Conservation (phyloP, 805 yeast species). For the Suhomyces sp. region DNA sequence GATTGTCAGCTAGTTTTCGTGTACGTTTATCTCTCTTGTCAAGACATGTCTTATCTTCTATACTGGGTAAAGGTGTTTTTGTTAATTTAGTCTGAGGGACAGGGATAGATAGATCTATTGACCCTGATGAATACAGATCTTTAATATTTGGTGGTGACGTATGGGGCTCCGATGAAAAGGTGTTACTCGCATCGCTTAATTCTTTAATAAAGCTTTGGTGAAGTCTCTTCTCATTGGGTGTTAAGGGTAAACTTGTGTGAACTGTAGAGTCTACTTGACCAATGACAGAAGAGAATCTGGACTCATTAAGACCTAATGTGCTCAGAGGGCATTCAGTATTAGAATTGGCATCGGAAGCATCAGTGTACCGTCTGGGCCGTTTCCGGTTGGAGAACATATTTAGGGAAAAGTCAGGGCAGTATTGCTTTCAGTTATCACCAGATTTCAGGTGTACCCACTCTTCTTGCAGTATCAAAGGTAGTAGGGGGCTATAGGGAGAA, state of each 20-base stretch:
- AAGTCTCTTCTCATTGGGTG: slow-evolving; percentile 4
- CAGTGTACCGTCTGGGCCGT: slow-evolving; percentile 47
- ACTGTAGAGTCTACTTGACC: no score
- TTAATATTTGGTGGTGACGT: slow-evolving; percentile 4
- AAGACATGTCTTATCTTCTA: no score
- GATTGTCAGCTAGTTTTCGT: neutral
- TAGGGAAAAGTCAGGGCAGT: neutral
- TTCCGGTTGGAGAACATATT: slow-evolving; percentile 40
- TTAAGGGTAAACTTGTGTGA: neutral
- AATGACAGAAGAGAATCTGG: neutral
- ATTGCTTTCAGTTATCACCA: no score
- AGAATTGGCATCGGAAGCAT: slow-evolving; percentile 26
- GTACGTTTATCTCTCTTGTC: no score
- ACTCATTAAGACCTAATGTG: slow-evolving; percentile 4
- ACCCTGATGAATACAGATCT: neutral
- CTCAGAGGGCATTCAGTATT: neutral
- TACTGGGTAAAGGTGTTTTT: no score
- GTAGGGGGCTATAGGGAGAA: no score
- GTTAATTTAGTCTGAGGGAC: no score
- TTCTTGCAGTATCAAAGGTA: no score
- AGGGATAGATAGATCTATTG: neutral
- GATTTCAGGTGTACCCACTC: no score
- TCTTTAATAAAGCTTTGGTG: slow-evolving; percentile 7
- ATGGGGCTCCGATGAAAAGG: slow-evolving; percentile 4
- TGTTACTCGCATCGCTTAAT: slow-evolving; percentile 6